Conservation (phyloP, 2,329 filamentous ascomycete genomes). For the Ilyonectria destructans region DNA sequence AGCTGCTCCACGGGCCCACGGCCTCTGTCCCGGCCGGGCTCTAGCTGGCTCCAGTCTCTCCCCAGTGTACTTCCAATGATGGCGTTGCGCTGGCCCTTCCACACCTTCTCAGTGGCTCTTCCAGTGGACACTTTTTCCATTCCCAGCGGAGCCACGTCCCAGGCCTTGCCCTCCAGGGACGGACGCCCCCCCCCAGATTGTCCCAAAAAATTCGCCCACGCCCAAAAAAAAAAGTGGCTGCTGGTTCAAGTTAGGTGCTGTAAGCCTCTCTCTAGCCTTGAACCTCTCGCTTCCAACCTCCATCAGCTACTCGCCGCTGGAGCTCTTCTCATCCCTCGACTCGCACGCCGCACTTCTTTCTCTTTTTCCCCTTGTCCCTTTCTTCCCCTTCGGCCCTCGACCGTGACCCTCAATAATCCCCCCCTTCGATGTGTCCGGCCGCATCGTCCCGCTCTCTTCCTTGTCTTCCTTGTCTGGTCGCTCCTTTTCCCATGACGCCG, state of each 20-base stretch:
- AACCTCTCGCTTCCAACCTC: slow-evolving; percentile 25
- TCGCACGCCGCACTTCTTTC: slow-evolving; percentile 27
- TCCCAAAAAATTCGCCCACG: slow-evolving; percentile 10
- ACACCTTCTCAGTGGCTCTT: slow-evolving; percentile 17
- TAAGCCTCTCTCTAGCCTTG: slow-evolving; percentile 29
- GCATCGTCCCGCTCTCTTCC: slow-evolving; percentile 45
- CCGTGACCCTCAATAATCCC: slow-evolving; percentile 36
- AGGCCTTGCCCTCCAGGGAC: slow-evolving; percentile 3
- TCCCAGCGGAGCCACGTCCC: slow-evolving; percentile 6
- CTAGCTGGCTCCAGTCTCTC: slow-evolving; percentile 13
- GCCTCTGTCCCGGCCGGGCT: slow-evolving; percentile 20
- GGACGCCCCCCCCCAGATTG: background rate
- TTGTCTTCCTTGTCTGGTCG: slow-evolving; percentile 43
- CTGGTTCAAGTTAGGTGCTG: slow-evolving; percentile 4
- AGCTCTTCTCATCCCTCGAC: slow-evolving; percentile 25
- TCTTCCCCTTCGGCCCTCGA: slow-evolving; percentile 34
- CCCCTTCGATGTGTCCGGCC: slow-evolving; percentile 53
- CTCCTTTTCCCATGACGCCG: slow-evolving; percentile 51
- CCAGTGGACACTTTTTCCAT: slow-evolving; percentile 30
- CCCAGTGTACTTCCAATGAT: slow-evolving; percentile 2
- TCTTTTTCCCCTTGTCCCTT: slow-evolving; percentile 19
- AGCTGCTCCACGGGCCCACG: slow-evolving; percentile 14
- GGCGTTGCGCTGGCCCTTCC: background rate
- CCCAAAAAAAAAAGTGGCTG: slow-evolving; percentile 22
- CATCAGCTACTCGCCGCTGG: slow-evolving; percentile 17